These are phyloP conservation scores for Phyllostachys edulis DNA, from an alignment of 176 grass and related monocot species.

Conservation along the genomic window DNA sequence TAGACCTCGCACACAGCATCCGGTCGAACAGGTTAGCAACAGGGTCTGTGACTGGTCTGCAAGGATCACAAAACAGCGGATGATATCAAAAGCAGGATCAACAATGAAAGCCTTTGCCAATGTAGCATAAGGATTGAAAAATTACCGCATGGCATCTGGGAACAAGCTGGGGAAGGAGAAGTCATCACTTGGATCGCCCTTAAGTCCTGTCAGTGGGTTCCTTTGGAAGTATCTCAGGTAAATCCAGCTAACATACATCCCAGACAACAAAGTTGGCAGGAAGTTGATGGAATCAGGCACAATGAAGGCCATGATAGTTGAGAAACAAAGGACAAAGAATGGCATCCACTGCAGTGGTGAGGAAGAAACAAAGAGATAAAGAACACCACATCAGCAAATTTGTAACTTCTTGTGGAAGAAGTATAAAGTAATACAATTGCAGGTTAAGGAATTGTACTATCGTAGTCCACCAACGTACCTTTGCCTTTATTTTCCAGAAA, in stretches of 20 bases:
- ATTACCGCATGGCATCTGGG: slow-evolving; percentile 88
- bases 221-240: slow-evolving; percentile 97
- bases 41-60: slow-evolving; percentile 85
- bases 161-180: slow-evolving; percentile 96
- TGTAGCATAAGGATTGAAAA: neutral
- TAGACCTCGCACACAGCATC: slow-evolving; percentile 75
- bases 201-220: slow-evolving; percentile 85
- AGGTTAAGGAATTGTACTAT: neutral
- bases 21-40: slow-evolving; percentile 74
- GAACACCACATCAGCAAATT: neutral
- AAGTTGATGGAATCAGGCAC: slow-evolving; percentile 90
- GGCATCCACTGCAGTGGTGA: slow-evolving; percentile 79
- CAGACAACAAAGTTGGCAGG: slow-evolving; percentile 83
- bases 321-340: slow-evolving; percentile 79
- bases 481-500: slow-evolving; percentile 99
- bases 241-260: slow-evolving; percentile 95
- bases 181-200: slow-evolving; percentile 92
- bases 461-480: slow-evolving; percentile 46
- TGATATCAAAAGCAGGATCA: neutral
- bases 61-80: slow-evolving; percentile 13
- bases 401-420: neutral
- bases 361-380: neutral
- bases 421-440: neutral
- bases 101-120: neutral
- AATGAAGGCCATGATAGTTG: slow-evolving; percentile 80